Evolutionary conservation across 306 rosid species (phyloP).

Genomic region (Inga laurina): DNA sequence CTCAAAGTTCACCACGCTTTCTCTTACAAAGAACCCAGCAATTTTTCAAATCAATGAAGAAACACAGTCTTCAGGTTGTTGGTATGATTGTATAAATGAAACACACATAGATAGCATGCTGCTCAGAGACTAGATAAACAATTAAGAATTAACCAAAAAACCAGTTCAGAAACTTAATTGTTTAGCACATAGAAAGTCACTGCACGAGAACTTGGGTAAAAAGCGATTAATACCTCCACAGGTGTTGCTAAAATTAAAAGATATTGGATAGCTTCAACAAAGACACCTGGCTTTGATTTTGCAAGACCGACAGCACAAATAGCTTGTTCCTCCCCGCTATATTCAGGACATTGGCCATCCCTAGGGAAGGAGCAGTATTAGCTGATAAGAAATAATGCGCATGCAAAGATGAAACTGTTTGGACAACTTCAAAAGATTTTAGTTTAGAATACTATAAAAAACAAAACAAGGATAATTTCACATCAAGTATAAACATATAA

Average conservation of each 20-base stretch:
- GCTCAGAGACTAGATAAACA: slow-evolving; percentile 27
- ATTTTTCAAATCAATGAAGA: background rate
- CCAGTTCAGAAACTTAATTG: slow-evolving; percentile 3
- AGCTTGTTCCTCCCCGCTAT: slow-evolving; percentile 92
- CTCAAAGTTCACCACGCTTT: background rate
- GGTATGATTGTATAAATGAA: background rate
- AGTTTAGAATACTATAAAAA: background rate
- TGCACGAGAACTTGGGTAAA: slow-evolving; percentile 25
- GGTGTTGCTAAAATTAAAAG: slow-evolving; percentile 88
- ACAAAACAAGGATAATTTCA: background rate
- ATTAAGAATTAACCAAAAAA: background rate
- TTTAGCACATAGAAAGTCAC: slow-evolving; percentile 6
- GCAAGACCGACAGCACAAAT: slow-evolving; percentile 96
- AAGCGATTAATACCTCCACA: slow-evolving; percentile 66
- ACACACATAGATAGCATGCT: slow-evolving; percentile 21
- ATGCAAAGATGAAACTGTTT: slow-evolving; percentile 18
- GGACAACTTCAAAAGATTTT: slow-evolving; percentile 1
- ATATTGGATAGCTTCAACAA: slow-evolving; percentile 93
- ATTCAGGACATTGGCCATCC: slow-evolving; percentile 98
- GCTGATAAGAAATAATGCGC: slow-evolving; percentile 22
- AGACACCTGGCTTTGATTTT: slow-evolving; percentile 85
- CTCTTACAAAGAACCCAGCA: background rate
- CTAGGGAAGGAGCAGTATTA: slow-evolving; percentile 50
- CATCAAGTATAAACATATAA: background rate
- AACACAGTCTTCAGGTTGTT: slow-evolving; percentile 5